Evolutionary conservation across 140 eudicot genomes (phyloP).

Genomic region (Stevia rebaudiana): DNA sequence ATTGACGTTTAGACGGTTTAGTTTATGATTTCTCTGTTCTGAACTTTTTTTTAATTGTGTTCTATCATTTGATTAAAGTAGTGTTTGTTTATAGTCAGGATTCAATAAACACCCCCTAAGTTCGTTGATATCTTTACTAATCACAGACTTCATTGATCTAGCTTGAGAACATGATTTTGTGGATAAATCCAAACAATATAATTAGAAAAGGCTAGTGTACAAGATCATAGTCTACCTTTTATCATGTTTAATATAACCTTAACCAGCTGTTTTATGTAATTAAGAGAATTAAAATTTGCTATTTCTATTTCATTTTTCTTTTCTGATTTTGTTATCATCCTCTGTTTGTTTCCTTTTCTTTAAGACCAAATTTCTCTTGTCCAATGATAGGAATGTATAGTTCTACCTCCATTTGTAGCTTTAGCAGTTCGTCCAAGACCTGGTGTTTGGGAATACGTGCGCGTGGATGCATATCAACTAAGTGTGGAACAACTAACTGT

Average conservation of each 20-base stretch:
- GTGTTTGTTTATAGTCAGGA: background rate
- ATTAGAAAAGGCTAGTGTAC: background rate
- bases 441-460: conserved; percentile 98
- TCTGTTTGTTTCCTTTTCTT: conserved; percentile 6
- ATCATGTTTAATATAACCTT: conserved; percentile 9
- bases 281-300: background rate
- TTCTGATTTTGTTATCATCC: background rate
- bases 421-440: conserved; percentile 95
- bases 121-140: conserved; percentile 4
- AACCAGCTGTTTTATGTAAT: conserved; percentile 10
- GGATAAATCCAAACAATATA: background rate
- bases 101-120: background rate
- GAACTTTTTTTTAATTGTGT: conserved; percentile 3
- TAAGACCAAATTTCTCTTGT: background rate
- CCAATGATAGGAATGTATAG: conserved; percentile 69
- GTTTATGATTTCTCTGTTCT: conserved; percentile 11
- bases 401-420: conserved; percentile 93
- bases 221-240: background rate
- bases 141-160: conserved; percentile 4
- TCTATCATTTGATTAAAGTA: conserved; percentile 9
- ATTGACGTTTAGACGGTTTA: conserved; percentile 1
- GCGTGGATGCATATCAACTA: conserved; percentile 72
- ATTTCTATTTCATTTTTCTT: conserved; percentile 1
- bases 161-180: background rate
- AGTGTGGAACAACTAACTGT: conserved; percentile 75